Base-by-base conservation (phyloP, 2,329 filamentous ascomycete genomes). In the Trichoderma polysporum region DNA sequence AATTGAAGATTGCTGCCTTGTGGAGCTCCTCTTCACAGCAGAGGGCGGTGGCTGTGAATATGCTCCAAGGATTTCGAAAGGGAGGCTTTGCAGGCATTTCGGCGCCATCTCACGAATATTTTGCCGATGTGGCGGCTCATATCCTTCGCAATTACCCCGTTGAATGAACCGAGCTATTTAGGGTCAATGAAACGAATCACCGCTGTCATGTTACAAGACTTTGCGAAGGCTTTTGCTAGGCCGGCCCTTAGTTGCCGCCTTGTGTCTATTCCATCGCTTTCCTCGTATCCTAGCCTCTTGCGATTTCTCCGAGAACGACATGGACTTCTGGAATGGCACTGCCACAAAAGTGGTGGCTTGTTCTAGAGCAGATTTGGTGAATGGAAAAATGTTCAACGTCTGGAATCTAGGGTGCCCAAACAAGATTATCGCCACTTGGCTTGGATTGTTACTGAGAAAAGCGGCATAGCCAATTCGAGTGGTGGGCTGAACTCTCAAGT, bases 41-140 rank as follows among this genome's bases (percentile, higher is more conserved):
- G 31, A 65, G 70, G 61, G 35, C 49, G 1, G 25, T 29, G 17
- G 70, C 70, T 1, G 13, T 37, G 2, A 47, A 13, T 0, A 67
- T 69, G 50, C 61, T 71, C 1, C 64, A 68, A 15, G 65, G 67
- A 9, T 49, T 64, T 10, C 70, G 61, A 19, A 54, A 49, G 2
- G 69, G 64, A 68, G 70, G 70, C 27, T 65, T 71, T 5, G 65
- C 70, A 37, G 69, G 65, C 19, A 69, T 71, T 10, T 59, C 70
- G 29, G 47, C 59, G 5, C 52, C 58, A 8, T 70, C 69, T 1
- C 39, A 61, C 15, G 69, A 69, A 15, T 71, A 71, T 58, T 72
- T 72, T 68, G 70, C 70, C 22, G 69, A 68, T 25, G 69, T 72
- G 37, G 70, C 70, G 15, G 53, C 35, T 41, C 27, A 69, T 45